A percentile compares a stretch with the other conserved stretches of the same genome.
phyloP scores from a whole-genome alignment of 257 asterid species.

The Capsicum pubescens region DNA sequence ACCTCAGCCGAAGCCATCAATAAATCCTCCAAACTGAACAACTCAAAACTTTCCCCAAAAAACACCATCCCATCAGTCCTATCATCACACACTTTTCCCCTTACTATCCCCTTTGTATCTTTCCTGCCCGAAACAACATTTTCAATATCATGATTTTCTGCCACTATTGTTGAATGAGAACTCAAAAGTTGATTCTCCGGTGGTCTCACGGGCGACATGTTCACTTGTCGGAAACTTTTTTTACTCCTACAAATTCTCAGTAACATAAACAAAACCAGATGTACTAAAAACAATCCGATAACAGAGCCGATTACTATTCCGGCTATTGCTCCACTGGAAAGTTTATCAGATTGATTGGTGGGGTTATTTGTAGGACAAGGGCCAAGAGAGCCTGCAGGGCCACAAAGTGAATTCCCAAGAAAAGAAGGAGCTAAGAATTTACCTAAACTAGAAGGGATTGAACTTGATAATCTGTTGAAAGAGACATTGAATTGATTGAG shows the following conservation, averaged over 20 bases:
- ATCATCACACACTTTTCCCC: background rate
- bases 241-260: conserved; percentile 39
- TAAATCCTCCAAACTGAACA: conserved; percentile 50
- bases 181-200: conserved; percentile 27
- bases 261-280: conserved; percentile 31
- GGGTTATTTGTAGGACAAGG: conserved; percentile 41
- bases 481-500: conserved; percentile 56
- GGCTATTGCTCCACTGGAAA: conserved; percentile 61
- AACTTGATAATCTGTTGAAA: conserved; percentile 53
- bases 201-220: conserved; percentile 27
- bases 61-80: conserved; percentile 50
- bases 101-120: background rate
- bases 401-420: conserved; percentile 59
- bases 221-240: conserved; percentile 27
- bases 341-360: conserved; percentile 21
- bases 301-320: conserved; percentile 60
- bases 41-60: conserved; percentile 38
- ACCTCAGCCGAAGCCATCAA: conserved; percentile 64
- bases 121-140: conserved; percentile 7
- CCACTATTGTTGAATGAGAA: conserved; percentile 22
- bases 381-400: conserved; percentile 36
- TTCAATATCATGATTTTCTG: conserved; percentile 22
- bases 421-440: conserved; percentile 46
- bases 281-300: conserved; percentile 35
- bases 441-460: conserved; percentile 46